Conservation (phyloP, 129 eudicot genomes). For the Lactuca sativa region DNA sequence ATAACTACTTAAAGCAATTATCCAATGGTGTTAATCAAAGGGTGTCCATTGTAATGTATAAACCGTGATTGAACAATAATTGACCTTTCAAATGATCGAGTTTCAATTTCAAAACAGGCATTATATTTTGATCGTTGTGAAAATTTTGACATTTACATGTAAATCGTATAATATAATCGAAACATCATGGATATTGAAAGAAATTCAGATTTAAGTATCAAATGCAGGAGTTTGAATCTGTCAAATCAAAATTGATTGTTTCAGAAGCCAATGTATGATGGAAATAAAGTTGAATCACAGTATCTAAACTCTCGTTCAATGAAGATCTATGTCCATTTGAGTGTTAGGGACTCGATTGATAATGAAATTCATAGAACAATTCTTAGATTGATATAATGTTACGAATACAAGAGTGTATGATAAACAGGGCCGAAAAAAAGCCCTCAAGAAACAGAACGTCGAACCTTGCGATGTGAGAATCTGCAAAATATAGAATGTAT, state of each 20-base stretch:
- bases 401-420: background rate
- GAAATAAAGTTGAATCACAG: constrained; percentile 17
- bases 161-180: background rate
- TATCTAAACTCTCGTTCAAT: background rate
- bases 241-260: background rate
- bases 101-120: background rate
- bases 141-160: background rate
- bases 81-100: background rate
- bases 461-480: constrained; percentile 18
- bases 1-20: background rate
- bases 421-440: background rate
- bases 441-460: background rate
- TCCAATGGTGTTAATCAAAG: background rate
- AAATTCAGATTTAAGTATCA: background rate
- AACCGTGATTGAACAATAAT: background rate
- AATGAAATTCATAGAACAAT: background rate
- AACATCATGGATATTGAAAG: background rate
- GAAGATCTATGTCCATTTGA: background rate
- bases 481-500: constrained; percentile 23
- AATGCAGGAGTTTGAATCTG: background rate
- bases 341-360: background rate
- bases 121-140: background rate
- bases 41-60: background rate
- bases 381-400: background rate
- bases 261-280: background rate